phyloP scores from a whole-genome alignment of 169 alveolate genomes.

The Eimeria maxima region DNA sequence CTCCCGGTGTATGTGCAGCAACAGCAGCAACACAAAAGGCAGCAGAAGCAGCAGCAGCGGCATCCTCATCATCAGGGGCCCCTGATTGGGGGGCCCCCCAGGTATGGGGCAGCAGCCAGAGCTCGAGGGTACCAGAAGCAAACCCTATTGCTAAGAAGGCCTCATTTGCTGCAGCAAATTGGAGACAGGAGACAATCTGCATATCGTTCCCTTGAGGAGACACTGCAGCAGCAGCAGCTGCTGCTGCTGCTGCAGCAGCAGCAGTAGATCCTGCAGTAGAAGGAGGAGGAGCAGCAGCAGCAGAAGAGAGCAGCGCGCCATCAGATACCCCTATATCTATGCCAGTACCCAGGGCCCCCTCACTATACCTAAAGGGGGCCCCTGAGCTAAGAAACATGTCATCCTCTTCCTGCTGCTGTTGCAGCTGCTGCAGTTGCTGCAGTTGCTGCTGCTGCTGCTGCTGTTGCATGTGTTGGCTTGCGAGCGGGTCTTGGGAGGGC shows the following conservation, averaged over 20 bases:
- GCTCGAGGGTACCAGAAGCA: slow-evolving; percentile 40
- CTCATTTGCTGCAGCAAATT: slow-evolving; percentile 44
- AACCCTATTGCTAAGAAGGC: slow-evolving; percentile 61
- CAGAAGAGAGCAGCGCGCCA: background rate
- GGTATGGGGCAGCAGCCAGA: slow-evolving; percentile 54
- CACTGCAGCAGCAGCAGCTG: background rate
- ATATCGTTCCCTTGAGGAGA: background rate
- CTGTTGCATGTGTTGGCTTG: background rate
- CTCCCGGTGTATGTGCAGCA: background rate
- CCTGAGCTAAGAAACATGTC: background rate
- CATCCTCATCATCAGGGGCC: no score
- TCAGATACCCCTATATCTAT: no score
- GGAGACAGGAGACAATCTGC: slow-evolving; percentile 56
- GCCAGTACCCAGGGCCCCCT: slow-evolving; percentile 21
- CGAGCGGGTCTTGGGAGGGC: no score
- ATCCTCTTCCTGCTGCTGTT: slow-evolving; percentile 2
- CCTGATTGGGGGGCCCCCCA: no score
- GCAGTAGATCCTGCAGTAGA: background rate
- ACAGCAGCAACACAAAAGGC: background rate
- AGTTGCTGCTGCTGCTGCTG: slow-evolving; percentile 31
- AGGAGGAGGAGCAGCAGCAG: background rate
- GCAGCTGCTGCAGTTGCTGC: slow-evolving; percentile 13
- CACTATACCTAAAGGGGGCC: background rate
- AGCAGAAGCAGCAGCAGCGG: no score
- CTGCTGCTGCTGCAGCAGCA: background rate